Evolutionary conservation across 176 grass and related monocot species (phyloP), one percentile per base, ranked within the genome.

Genomic region (Phoenix roebelenii): DNA sequence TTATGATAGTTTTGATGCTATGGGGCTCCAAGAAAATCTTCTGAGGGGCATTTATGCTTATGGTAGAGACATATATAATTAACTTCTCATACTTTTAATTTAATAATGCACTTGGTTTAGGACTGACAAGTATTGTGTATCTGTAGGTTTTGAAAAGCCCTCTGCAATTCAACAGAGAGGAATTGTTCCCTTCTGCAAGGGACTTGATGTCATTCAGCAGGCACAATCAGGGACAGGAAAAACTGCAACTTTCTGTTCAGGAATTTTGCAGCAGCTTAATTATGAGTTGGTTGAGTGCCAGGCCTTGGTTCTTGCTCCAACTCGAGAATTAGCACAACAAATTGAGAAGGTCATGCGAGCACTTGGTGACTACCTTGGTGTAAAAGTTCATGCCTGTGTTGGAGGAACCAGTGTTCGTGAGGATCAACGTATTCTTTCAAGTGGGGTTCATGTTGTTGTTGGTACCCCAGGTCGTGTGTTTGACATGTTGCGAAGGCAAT

Each of bases 391-490:
- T 32, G 58, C 26, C 0, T 60, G 58, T 39, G 58, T 60, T n/a
- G 58, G 58, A 35, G 58, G 58, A 60, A 60, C 58, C 25, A 35
- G 26, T 3, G 58, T 60, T 18, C 58, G 58, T 3, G 58, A 60
- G 25, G 58, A 60, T 60, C 58, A 60, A 32, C 58, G 58, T 1
- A 60, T 60, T 60, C 26, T 60, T 26, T 60, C 58, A 9, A 60
- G 58, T 30, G 58, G 58, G n/a, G 58, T 60, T 10, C 58, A 69
- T 35, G 66, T 69, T 29, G 66, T 69, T 22, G 66, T 69, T 19
- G 66, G 66, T 22, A 69, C 66, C 5, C 66, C 66, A 19, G 52
- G 66, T 15, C 49, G 66, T 3, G 49, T 69, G 10, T 54, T 55
- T 15, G 66, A 69, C 66, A 52, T 69, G 66, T 18, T 69, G 32